Conservation (phyloP, 768 basidiomycete genomes). For the Neoboletus brunneissimus region DNA sequence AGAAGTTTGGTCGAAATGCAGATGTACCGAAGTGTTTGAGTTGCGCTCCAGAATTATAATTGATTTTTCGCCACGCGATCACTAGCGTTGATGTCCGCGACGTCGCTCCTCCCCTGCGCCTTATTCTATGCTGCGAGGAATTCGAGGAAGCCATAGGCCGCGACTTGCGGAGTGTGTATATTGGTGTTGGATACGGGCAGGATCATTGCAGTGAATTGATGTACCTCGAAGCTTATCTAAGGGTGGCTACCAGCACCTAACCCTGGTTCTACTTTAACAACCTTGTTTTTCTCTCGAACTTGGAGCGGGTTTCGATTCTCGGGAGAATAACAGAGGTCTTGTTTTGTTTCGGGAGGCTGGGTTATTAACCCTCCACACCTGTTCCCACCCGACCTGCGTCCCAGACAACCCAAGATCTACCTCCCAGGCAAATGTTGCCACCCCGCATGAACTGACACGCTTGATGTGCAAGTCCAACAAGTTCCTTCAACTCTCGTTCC, state of each 20-base stretch:
- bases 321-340: neutral
- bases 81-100: neutral
- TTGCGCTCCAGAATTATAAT: slow-evolving; percentile 3
- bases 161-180: neutral
- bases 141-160: neutral
- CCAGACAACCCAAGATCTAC: slow-evolving; percentile 22
- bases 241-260: neutral
- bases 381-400: slow-evolving; percentile 10
- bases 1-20: neutral
- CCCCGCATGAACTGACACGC: neutral
- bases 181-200: neutral
- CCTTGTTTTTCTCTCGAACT: neutral
- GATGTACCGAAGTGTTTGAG: slow-evolving; percentile 13
- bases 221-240: neutral
- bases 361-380: neutral
- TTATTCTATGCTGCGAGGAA: neutral
- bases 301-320: neutral
- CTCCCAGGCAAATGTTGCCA: slow-evolving; percentile 5
- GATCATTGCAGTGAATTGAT: neutral
- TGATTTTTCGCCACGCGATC: slow-evolving; percentile 3
- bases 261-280: neutral
- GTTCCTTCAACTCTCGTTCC: slow-evolving; percentile 14
- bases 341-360: neutral
- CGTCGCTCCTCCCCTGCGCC: neutral
- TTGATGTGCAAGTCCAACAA: slow-evolving; percentile 6